These are phyloP conservation scores for Paecilomyces fulvus DNA, from an alignment of 2,329 filamentous ascomycete species.

Conservation along the genomic window DNA sequence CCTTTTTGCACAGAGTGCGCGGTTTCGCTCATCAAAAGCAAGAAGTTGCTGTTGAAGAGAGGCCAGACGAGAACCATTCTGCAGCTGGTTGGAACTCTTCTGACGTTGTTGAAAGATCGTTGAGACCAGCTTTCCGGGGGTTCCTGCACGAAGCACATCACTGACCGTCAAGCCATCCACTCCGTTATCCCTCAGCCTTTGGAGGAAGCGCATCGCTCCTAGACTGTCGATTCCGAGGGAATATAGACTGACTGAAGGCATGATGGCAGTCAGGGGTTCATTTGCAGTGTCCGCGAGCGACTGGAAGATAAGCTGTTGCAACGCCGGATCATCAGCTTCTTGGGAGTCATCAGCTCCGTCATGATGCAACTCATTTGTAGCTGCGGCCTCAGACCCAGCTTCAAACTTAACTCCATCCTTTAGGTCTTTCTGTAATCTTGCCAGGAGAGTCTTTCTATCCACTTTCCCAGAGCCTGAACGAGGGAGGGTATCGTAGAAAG, in stretches of 20 bases:
- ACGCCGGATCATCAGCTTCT: not conserved
- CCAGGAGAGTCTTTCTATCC: conserved; percentile 15
- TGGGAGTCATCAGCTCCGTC: conserved; percentile 4
- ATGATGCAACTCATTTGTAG: not conserved
- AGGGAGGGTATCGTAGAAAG: conserved; percentile 14
- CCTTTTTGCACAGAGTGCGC: conserved; percentile 10
- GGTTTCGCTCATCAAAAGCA: conserved; percentile 13
- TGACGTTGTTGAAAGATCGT: conserved; percentile 5
- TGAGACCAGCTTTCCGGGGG: conserved; percentile 15
- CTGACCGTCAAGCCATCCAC: conserved; percentile 16
- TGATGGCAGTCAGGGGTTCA: conserved; percentile 9
- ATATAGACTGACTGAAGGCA: conserved; percentile 11
- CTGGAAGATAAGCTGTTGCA: conserved; percentile 9
- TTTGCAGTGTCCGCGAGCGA: conserved; percentile 11
- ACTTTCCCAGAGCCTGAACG: conserved; percentile 19
- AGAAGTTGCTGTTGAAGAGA: conserved; percentile 3
- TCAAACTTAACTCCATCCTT: conserved; percentile 2
- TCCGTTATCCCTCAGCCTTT: conserved; percentile 18
- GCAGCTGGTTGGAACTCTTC: not conserved
- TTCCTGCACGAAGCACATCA: conserved; percentile 21
- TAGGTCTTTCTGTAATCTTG: conserved; percentile 4
- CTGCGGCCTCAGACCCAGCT: not conserved
- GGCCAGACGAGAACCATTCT: not conserved
- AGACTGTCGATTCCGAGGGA: conserved; percentile 28
- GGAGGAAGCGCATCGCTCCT: conserved; percentile 25